Conservation (phyloP, 768 basidiomycete species). For the Pleurotus salmoneostramineus region DNA sequence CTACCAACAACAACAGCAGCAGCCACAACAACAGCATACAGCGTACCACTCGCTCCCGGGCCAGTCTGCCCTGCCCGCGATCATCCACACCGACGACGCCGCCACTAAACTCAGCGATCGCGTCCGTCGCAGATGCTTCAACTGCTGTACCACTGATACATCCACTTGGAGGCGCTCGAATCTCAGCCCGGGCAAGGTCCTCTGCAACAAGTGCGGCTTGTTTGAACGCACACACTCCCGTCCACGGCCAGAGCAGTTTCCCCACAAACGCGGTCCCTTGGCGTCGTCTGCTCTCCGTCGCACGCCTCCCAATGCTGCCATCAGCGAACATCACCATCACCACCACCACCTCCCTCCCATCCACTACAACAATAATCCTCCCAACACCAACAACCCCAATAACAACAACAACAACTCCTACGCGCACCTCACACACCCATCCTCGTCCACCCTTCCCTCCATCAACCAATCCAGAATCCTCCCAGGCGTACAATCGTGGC, state of each 20-base stretch:
- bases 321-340: conserved; percentile 44
- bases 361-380: conserved; percentile 37
- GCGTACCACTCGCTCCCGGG: conserved; percentile 24
- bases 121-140: conserved; percentile 75
- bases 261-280: conserved; percentile 72
- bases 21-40: conserved; percentile 11
- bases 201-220: conserved; percentile 72
- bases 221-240: conserved; percentile 81
- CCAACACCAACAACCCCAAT: conserved; percentile 25
- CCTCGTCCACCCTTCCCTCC: too few species aligned
- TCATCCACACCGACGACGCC: conserved; percentile 70
- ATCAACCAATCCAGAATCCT: too few species aligned
- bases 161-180: conserved; percentile 78
- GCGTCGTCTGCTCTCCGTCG: conserved; percentile 42
- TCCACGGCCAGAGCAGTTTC: conserved; percentile 76
- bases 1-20: conserved; percentile 24
- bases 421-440: too few species aligned
- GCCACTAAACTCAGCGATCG: conserved; percentile 77
- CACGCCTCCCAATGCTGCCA: too few species aligned
- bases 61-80: conserved; percentile 22
- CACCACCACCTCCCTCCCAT: conserved; percentile 41
- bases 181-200: conserved; percentile 77
- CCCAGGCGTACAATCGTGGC: conserved; percentile 7
- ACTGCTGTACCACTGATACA: conserved; percentile 83
- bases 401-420: conserved; percentile 14